Percentiles rank a stretch among this genome's conserved stretches.
These are phyloP conservation scores for Amaranthus tricolor DNA, from an alignment of 179 eudicot genomes.

Conservation along the genomic window DNA sequence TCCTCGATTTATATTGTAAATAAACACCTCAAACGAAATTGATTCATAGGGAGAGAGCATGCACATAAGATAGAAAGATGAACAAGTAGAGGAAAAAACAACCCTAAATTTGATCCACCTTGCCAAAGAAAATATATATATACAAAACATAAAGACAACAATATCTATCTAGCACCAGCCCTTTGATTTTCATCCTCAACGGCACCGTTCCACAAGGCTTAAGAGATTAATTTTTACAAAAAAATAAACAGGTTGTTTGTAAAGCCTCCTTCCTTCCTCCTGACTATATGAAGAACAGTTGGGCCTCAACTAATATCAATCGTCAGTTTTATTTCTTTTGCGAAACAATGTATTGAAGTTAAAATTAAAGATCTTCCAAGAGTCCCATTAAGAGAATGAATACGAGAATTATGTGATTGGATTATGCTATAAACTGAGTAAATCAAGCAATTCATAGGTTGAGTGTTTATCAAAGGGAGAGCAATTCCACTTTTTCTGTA, in stretches of 20 bases:
- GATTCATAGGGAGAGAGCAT: neutral
- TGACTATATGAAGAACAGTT: no score
- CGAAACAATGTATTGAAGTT: neutral
- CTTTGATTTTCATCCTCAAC: neutral
- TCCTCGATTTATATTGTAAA: neutral
- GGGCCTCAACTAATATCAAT: neutral
- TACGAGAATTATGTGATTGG: neutral
- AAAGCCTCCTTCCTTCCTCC: neutral
- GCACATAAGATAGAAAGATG: constrained; percentile 3
- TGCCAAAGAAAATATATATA: neutral
- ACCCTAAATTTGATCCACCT: neutral
- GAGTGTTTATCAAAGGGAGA: neutral
- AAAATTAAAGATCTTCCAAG: neutral
- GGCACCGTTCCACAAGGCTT: neutral
- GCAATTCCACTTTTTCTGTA: neutral
- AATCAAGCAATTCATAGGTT: neutral
- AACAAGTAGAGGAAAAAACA: neutral
- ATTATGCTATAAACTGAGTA: neutral
- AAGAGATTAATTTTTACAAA: neutral
- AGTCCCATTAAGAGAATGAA: neutral
- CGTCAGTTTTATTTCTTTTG: neutral
- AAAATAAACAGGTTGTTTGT: neutral
- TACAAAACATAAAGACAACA: neutral
- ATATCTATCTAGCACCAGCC: neutral
- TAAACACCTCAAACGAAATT: constrained; percentile 3